phyloP scores from a whole-genome alignment of 306 rosid genomes.

The Glycine soja region DNA sequence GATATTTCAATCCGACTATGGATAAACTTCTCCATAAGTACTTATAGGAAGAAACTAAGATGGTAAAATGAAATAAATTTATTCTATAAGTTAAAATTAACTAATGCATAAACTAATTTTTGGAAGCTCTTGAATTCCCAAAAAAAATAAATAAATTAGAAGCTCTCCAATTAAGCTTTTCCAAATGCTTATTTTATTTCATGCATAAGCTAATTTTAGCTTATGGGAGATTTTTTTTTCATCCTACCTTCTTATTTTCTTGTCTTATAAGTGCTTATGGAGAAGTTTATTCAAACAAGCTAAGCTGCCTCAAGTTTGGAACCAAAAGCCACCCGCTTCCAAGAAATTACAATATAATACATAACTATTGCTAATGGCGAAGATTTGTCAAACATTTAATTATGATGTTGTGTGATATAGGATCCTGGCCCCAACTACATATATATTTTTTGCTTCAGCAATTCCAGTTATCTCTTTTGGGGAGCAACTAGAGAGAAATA shows the following conservation, averaged over 20 bases:
- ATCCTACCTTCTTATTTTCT: background rate
- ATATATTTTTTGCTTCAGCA: slow-evolving; percentile 90
- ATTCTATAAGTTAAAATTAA: background rate
- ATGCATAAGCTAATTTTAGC: background rate
- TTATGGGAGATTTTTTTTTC: background rate
- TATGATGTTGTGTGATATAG: slow-evolving; percentile 48
- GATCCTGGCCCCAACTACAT: slow-evolving; percentile 92
- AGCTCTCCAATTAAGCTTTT: no score
- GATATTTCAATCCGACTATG: background rate
- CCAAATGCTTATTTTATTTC: background rate
- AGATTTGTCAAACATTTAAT: slow-evolving; percentile 12
- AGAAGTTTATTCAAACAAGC: background rate
- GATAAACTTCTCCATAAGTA: background rate
- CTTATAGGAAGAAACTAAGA: background rate
- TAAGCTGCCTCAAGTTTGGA: background rate
- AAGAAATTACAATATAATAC: background rate
- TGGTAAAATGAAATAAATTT: no score
- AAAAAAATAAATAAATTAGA: no score
- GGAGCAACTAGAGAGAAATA: slow-evolving; percentile 86
- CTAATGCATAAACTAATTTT: no score
- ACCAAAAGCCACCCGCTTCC: background rate
- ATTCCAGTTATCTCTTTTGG: slow-evolving; percentile 92
- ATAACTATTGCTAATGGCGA: slow-evolving; percentile 21
- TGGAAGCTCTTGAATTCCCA: no score
- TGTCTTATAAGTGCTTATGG: background rate